phyloP scores from a whole-genome alignment of 441 rosid species.

The Biscutella auriculata region DNA sequence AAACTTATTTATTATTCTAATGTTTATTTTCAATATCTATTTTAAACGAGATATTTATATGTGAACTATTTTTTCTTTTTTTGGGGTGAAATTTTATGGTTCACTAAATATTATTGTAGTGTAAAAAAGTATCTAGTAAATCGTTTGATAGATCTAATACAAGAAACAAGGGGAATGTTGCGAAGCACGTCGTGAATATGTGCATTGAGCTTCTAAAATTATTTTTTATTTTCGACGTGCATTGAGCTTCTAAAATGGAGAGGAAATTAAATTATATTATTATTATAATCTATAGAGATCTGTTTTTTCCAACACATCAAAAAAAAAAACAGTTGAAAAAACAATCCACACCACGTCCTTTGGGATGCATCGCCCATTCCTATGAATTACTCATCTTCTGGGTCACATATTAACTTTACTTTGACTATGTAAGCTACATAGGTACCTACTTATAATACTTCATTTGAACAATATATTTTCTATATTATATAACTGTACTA shows the following conservation, averaged over 20 bases:
- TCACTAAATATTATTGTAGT: no score
- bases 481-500: no score
- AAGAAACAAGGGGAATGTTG: slow-evolving; percentile 17
- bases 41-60: no score
- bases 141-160: not conserved
- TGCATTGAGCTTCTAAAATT: slow-evolving; percentile 16
- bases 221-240: slow-evolving; percentile 15
- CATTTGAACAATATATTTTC: not conserved
- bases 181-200: slow-evolving; percentile 13
- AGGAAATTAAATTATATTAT: not conserved
- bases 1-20: no score
- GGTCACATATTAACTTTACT: slow-evolving; percentile 19
- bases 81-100: no score
- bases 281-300: not conserved
- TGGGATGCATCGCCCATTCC: slow-evolving; percentile 6
- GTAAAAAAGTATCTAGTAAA: not conserved
- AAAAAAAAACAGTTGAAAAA: not conserved
- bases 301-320: not conserved
- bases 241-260: slow-evolving; percentile 8
- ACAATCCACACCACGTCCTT: slow-evolving; percentile 12
- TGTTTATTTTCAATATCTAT: no score
- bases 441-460: slow-evolving; percentile 4
- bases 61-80: no score
- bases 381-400: slow-evolving; percentile 10
- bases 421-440: slow-evolving; percentile 13